Evolutionary conservation across 805 yeast species (phyloP).

Genomic region (Saturnispora zaruensis): DNA sequence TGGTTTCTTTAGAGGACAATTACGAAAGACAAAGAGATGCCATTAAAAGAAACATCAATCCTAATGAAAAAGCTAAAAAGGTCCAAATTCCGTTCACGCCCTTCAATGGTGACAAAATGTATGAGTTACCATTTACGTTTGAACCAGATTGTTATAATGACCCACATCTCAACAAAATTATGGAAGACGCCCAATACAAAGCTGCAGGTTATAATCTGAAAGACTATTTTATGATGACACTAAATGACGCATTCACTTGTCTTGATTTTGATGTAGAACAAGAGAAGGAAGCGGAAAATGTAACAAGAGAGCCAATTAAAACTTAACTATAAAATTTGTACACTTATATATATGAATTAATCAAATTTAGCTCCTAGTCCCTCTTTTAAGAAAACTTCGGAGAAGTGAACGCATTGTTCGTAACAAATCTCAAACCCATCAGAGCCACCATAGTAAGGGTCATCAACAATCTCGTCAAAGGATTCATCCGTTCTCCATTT

Average conservation of each 20-base stretch:
- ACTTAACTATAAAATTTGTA: background rate
- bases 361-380: slow-evolving; percentile 27
- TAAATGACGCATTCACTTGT: slow-evolving; percentile 87
- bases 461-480: slow-evolving; percentile 58
- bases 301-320: background rate
- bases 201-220: slow-evolving; percentile 83
- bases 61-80: slow-evolving; percentile 18
- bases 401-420: slow-evolving; percentile 65
- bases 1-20: slow-evolving; percentile 32
- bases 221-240: slow-evolving; percentile 61
- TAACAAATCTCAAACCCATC: slow-evolving; percentile 78
- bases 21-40: slow-evolving; percentile 24
- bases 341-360: background rate
- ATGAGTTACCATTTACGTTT: slow-evolving; percentile 38
- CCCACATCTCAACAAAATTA: slow-evolving; percentile 39
- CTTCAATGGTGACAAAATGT: slow-evolving; percentile 79
- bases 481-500: slow-evolving; percentile 55
- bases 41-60: slow-evolving; percentile 20
- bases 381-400: slow-evolving; percentile 54
- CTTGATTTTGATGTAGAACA: slow-evolving; percentile 69
- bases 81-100: slow-evolving; percentile 72
- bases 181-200: slow-evolving; percentile 50
- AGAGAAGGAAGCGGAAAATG: slow-evolving; percentile 32
- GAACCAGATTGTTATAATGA: slow-evolving; percentile 41
- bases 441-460: slow-evolving; percentile 87